phyloP scores from a whole-genome alignment of 768 basidiomycete genomes.

The Exsudoporus frostii region DNA sequence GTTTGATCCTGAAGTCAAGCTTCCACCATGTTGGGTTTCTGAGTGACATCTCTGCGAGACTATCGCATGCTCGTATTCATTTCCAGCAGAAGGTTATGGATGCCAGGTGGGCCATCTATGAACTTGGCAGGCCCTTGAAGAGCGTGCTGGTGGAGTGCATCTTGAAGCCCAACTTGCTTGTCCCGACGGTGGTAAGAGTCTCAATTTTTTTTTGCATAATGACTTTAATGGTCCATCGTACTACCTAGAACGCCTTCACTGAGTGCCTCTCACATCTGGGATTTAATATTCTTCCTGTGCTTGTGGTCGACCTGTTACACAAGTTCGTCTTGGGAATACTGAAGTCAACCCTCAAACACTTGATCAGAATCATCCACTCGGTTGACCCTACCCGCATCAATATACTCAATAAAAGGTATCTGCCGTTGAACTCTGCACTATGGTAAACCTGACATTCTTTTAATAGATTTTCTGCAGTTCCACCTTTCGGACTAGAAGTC shows the following conservation, averaged over 20 bases:
- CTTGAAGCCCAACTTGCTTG: not conserved
- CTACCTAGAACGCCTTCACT: not conserved
- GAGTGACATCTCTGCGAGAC: not conserved
- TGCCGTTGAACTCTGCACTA: no score
- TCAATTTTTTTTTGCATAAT: not conserved
- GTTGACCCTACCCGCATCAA: not conserved
- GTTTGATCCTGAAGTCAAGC: not conserved
- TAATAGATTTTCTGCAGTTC: not conserved
- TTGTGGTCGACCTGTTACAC: constrained; percentile 1
- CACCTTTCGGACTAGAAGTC: constrained; percentile 7
- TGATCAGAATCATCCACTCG: not conserved
- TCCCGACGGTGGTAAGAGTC: not conserved
- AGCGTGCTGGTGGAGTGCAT: not conserved
- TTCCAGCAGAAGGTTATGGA: not conserved
- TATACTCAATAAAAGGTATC: not conserved
- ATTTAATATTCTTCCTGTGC: not conserved
- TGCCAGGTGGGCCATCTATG: not conserved
- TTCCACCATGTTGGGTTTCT: not conserved
- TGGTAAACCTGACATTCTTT: not conserved
- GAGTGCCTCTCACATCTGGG: not conserved
- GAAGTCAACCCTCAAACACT: not conserved
- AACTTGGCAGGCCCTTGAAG: not conserved
- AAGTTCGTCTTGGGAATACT: not conserved
- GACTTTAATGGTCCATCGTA: not conserved
- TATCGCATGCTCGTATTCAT: not conserved